A percentile compares a stretch with the other conserved stretches of the same genome.
phyloP scores from a whole-genome alignment of 306 rosid species.

The Malus fusca region DNA sequence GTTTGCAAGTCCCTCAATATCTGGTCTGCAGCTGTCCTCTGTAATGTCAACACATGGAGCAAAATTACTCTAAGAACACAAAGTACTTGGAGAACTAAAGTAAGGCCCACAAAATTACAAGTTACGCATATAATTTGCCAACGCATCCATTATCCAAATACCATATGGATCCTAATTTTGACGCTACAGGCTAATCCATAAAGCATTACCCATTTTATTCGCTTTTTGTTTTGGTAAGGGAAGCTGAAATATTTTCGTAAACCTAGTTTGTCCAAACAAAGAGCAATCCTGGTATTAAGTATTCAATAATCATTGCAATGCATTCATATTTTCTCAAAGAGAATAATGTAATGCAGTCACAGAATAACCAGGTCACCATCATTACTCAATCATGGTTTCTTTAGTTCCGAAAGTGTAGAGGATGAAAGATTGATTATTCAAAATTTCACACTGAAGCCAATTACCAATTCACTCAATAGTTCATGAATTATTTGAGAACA shows the following conservation, averaged over 20 bases:
- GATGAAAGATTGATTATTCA: not conserved
- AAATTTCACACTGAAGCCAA: not conserved
- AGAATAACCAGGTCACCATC: not conserved
- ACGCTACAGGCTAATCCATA: not conserved
- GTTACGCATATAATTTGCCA: not conserved
- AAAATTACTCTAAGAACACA: not conserved
- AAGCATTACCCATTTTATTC: not conserved
- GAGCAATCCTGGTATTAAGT: not conserved
- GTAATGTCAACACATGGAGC: slow-evolving; percentile 6
- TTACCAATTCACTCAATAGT: not conserved
- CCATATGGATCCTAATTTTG: not conserved
- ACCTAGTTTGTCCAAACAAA: not conserved
- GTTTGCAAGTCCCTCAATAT: slow-evolving; percentile 86
- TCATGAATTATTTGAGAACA: not conserved
- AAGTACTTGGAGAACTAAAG: not conserved
- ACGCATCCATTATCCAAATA: not conserved
- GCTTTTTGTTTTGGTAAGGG: not conserved
- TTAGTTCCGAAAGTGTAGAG: not conserved
- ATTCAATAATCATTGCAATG: not conserved
- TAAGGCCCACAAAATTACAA: not conserved
- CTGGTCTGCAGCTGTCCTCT: slow-evolving; percentile 94
- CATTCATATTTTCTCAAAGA: not conserved
- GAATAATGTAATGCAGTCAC: not conserved
- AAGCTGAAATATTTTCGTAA: not conserved
- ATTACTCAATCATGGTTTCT: not conserved